Evolutionary conservation across 352 stramenopile species (phyloP).

Genomic region (Thraustochytrium sp.): DNA sequence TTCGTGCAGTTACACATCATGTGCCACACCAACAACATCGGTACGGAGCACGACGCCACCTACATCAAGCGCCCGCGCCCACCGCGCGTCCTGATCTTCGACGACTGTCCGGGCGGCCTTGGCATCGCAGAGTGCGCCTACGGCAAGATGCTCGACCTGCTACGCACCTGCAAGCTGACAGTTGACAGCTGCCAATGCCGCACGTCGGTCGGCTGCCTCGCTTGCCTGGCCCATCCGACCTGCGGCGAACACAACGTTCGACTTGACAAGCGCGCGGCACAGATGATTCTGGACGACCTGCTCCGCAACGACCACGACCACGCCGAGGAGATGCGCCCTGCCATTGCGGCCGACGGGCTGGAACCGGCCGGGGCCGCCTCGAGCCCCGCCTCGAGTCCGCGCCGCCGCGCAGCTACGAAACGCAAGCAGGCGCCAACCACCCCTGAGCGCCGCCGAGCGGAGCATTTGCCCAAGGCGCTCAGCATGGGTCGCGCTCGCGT

Average conservation of each 20-base stretch:
- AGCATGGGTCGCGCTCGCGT: conserved; percentile 22
- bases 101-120: conserved; percentile 74
- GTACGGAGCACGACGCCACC: conserved; percentile 71
- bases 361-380: neutral
- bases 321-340: neutral
- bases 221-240: conserved; percentile 70
- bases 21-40: conserved; percentile 70
- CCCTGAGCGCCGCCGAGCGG: neutral
- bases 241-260: conserved; percentile 81
- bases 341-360: neutral
- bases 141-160: conserved; percentile 59
- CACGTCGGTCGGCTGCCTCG: conserved; percentile 64
- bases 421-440: neutral
- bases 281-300: conserved; percentile 64
- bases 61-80: conserved; percentile 63
- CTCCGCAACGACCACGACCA: neutral
- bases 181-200: conserved; percentile 65
- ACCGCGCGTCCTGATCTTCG: conserved; percentile 75
- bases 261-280: conserved; percentile 70
- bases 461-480: neutral
- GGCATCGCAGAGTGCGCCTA: conserved; percentile 72
- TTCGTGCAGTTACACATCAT: conserved; percentile 86
- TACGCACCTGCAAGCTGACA: conserved; percentile 54
- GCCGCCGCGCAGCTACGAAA: neutral
- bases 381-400: neutral